Base-by-base conservation (phyloP, 345 rosid genomes). In the Melaleuca alternifolia region DNA sequence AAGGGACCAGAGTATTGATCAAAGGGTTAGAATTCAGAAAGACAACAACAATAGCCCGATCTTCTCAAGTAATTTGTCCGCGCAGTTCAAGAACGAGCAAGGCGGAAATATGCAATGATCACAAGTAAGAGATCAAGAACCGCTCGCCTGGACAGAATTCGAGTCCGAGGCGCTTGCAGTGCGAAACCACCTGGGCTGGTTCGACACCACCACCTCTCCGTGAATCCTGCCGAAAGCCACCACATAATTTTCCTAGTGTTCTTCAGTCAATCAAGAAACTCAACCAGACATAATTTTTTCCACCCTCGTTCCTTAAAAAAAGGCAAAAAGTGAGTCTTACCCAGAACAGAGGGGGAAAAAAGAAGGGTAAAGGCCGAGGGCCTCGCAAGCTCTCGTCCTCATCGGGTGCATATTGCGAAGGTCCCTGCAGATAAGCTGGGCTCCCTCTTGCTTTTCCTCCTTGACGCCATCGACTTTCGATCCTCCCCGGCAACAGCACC, bases 171-270 rank as follows among this genome's bases (percentile, higher is more conserved):
- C 53, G 86, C 33, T 85, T 77, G 85, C 86, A 37, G 79, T 83
- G 86, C 54, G 85, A 65, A 95, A 44, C 99, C 99, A 97, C 86
- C 81, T 88, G 46, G 96, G 89, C 87, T 93, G 90, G 81, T 88
- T 90, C 79, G 98, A 89, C 46, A 91, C 89, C 59, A 90, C 95
- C 86, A 92, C 96, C 86, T 96, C 98, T n/a, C 98, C 98, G 88
- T 94, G 98, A 89, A 95, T 88, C 90, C 98, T 97, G 92, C 79
- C 24, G 0, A 71, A 37, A 50, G 6, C 41, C 41, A 41, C 41
- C 41, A 41, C 41, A 41, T 2, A 41, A 41, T 2, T 41, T 41
- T 41, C 41, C 41, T 41, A 51, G 13, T 51, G 18, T 51, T 14
- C 53, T 51, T 14, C 53, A 14, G 61, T 26, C 61, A 4, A n/a